Percentiles rank a stretch among this genome's conserved stretches.
Evolutionary conservation across 164 flowering plant genomes (phyloP).

Genomic region (Aristolochia contorta): DNA sequence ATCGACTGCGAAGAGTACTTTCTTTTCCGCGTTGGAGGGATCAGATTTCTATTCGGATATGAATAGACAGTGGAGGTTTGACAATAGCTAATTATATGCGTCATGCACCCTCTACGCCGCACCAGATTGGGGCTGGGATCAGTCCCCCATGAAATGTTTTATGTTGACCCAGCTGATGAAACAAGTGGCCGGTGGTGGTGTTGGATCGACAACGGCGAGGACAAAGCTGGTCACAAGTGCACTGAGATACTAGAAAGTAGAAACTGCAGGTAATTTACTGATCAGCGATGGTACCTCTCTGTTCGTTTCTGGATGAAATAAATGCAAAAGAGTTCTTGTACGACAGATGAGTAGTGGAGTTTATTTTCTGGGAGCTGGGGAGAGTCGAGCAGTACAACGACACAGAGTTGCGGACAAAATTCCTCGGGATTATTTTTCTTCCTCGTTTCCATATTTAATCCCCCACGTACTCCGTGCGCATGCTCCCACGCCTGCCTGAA

Average conservation of each 20-base stretch:
- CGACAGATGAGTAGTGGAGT: not conserved
- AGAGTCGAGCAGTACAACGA: not conserved
- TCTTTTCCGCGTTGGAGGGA: not conserved
- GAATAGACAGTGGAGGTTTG: not conserved
- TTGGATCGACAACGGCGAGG: not conserved
- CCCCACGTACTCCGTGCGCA: not conserved
- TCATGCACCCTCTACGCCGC: not conserved
- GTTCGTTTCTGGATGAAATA: not conserved
- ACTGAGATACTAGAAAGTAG: not conserved
- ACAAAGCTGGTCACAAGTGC: not conserved
- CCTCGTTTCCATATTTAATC: too few relatives aligned
- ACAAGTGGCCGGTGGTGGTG: not conserved
- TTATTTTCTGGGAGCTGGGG: not conserved
- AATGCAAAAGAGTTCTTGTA: not conserved
- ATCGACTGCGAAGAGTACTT: not conserved
- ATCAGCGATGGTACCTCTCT: not conserved
- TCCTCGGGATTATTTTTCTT: slow-evolving; percentile 1
- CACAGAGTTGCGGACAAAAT: not conserved
- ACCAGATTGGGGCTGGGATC: too few relatives aligned
- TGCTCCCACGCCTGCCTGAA: not conserved
- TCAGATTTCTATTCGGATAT: not conserved
- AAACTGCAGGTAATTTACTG: not conserved
- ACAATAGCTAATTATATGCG: not conserved
- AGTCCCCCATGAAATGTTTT: not conserved
- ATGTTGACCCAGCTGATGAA: not conserved